phyloP scores from a whole-genome alignment of 495 filamentous ascomycete species.

The Penicillium maclennaniae region DNA sequence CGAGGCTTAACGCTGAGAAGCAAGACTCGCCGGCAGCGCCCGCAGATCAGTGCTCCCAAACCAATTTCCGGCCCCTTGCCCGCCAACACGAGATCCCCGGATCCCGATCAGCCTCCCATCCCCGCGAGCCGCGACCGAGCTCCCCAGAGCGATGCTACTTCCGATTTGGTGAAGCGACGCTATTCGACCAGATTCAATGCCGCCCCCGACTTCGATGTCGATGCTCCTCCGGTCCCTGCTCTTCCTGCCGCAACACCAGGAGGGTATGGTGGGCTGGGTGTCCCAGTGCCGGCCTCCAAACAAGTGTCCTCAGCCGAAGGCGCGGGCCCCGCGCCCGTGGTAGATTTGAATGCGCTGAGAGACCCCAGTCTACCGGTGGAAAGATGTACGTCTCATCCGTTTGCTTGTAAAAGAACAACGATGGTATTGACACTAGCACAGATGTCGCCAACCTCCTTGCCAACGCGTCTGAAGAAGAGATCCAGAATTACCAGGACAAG shows the following conservation, averaged over 20 bases:
- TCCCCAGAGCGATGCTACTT: slow-evolving; percentile 54
- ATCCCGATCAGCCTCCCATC: slow-evolving; percentile 20
- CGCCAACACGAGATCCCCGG: slow-evolving; percentile 28
- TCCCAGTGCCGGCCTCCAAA: slow-evolving; percentile 43
- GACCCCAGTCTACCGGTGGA: slow-evolving; percentile 75
- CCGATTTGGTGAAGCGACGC: slow-evolving; percentile 88
- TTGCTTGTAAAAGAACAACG: background rate
- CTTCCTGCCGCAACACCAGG: slow-evolving; percentile 47
- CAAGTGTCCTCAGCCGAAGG: slow-evolving; percentile 39
- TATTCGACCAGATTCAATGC: slow-evolving; percentile 91
- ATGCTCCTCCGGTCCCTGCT: slow-evolving; percentile 63
- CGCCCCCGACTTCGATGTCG: slow-evolving; percentile 63
- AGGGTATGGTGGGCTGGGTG: slow-evolving; percentile 43
- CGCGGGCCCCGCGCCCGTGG: slow-evolving; percentile 40
- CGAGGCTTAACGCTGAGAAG: slow-evolving; percentile 86
- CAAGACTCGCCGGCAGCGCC: slow-evolving; percentile 68
- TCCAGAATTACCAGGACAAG: slow-evolving; percentile 72
- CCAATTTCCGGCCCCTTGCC: slow-evolving; percentile 68
- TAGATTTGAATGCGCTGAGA: slow-evolving; percentile 69
- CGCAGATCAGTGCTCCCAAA: slow-evolving; percentile 77
- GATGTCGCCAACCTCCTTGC: slow-evolving; percentile 78
- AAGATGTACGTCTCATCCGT: slow-evolving; percentile 39
- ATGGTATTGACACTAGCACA: slow-evolving; percentile 14
- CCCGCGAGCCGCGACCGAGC: slow-evolving; percentile 31
- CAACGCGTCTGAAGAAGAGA: slow-evolving; percentile 92